Evolutionary conservation across 2,329 filamentous ascomycete species (phyloP).

Genomic region (Amauroascus verrucosus): DNA sequence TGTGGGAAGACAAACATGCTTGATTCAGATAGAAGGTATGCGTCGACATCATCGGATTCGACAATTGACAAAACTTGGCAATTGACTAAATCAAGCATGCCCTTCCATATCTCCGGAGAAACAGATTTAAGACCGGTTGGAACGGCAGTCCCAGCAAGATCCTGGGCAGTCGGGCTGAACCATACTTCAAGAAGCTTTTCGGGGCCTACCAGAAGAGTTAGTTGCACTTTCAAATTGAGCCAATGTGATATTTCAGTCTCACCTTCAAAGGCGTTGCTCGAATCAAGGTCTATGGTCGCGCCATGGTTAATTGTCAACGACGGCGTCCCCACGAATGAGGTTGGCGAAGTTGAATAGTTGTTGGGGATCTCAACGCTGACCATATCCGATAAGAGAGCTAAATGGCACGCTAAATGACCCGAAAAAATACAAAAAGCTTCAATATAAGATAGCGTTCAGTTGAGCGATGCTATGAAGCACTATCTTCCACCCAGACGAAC

Average conservation of each 20-base stretch:
- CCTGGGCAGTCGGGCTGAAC: conserved; percentile 73
- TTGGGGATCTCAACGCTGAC: conserved; percentile 69
- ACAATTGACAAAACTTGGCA: conserved; percentile 96
- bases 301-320: conserved; percentile 95
- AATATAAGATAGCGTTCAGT: conserved; percentile 18
- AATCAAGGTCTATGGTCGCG: conserved; percentile 85
- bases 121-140: conserved; percentile 79
- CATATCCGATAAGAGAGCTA: conserved; percentile 58
- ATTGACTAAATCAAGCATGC: conserved; percentile 95
- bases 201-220: conserved; percentile 50
- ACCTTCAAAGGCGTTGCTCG: conserved; percentile 93
- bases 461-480: conserved; percentile 56
- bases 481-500: conserved; percentile 97
- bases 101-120: conserved; percentile 75
- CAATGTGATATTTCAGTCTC: conserved; percentile 17
- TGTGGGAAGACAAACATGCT: conserved; percentile 99
- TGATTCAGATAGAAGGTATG: conserved; percentile 93
- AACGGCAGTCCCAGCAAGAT: conserved; percentile 59
- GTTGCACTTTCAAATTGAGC: background rate
- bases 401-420: background rate
- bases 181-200: conserved; percentile 98
- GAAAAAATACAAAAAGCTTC: background rate
- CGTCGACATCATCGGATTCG: conserved; percentile 86
- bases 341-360: conserved; percentile 73
- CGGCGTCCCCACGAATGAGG: conserved; percentile 64